phyloP scores from a whole-genome alignment of 2,329 filamentous ascomycete genomes.

The Gyromitra esculenta region DNA sequence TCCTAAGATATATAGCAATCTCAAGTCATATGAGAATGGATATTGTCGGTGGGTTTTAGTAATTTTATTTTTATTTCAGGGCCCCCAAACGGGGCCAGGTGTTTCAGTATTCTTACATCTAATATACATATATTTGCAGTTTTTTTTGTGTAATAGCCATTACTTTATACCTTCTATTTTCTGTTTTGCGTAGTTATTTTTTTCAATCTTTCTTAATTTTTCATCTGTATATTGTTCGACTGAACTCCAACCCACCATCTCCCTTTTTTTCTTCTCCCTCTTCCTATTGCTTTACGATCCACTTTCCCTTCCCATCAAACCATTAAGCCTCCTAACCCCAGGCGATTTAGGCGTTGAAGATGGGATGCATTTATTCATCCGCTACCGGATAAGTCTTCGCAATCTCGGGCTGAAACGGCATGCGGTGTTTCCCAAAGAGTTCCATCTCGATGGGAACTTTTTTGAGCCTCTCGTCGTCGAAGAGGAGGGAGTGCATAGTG shows the following conservation, averaged over 20 bases:
- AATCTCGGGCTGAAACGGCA: slow-evolving; percentile 46
- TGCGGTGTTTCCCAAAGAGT: slow-evolving; percentile 39
- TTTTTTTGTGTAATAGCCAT: background rate
- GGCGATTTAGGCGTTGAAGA: background rate
- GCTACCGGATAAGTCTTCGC: slow-evolving; percentile 32
- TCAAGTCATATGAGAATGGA: background rate
- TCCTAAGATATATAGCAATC: background rate
- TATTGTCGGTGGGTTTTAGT: background rate
- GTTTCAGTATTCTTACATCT: background rate
- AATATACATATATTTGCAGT: background rate
- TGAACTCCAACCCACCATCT: background rate
- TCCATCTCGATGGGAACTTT: slow-evolving; percentile 35
- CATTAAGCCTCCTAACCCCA: background rate
- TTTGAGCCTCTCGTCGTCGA: slow-evolving; percentile 33
- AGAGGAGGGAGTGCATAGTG: slow-evolving; percentile 33
- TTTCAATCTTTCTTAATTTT: background rate
- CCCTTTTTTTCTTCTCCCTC: background rate
- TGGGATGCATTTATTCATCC: slow-evolving; percentile 3
- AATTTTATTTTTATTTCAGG: slow-evolving; percentile 33
- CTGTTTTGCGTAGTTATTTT: background rate
- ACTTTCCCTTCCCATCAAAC: background rate
- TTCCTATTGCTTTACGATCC: background rate
- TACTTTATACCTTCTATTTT: background rate
- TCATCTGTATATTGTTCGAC: background rate
- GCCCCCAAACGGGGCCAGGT: slow-evolving; percentile 6